These are phyloP conservation scores for Solanum tacnaense DNA, from an alignment of 257 asterid genomes.

Conservation along the genomic window DNA sequence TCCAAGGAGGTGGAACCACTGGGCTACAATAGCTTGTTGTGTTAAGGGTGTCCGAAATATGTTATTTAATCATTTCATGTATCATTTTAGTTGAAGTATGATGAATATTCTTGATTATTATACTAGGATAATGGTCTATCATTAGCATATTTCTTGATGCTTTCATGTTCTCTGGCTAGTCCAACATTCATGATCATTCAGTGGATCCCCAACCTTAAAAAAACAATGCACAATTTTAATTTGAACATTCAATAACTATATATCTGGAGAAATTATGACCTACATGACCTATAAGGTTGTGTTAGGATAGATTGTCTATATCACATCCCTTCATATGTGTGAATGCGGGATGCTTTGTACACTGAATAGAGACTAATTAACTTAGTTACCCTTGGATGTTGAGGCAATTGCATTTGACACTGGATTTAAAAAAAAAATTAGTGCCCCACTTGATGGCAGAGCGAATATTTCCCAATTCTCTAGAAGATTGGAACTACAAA, in stretches of 20 bases:
- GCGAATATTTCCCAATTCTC: constrained; percentile 37
- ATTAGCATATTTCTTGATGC: constrained; percentile 41
- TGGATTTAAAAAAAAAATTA: constrained; percentile 20
- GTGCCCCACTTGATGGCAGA: constrained; percentile 62
- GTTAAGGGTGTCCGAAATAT: too few relatives aligned
- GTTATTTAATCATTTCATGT: too few relatives aligned
- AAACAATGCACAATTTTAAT: background rate
- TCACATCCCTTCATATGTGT: background rate
- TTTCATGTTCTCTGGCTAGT: constrained; percentile 61
- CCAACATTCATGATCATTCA: constrained; percentile 73
- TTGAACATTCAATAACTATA: background rate
- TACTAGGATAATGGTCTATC: constrained; percentile 20
- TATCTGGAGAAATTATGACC: background rate
- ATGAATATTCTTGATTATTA: too few relatives aligned
- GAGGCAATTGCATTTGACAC: too few relatives aligned
- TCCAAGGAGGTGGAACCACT: too few relatives aligned
- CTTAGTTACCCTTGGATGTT: background rate
- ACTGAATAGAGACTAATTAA: background rate
- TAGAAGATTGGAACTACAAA: constrained; percentile 23
- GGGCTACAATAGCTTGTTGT: too few relatives aligned
- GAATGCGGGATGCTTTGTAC: background rate
- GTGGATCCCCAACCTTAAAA: constrained; percentile 76
- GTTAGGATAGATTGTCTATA: background rate
- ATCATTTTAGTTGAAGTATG: too few relatives aligned
- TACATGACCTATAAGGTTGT: background rate